Evolutionary conservation across 2,329 filamentous ascomycete genomes (phyloP), one percentile per base, ranked within the genome.

Genomic region (Cordyceps militaris): DNA sequence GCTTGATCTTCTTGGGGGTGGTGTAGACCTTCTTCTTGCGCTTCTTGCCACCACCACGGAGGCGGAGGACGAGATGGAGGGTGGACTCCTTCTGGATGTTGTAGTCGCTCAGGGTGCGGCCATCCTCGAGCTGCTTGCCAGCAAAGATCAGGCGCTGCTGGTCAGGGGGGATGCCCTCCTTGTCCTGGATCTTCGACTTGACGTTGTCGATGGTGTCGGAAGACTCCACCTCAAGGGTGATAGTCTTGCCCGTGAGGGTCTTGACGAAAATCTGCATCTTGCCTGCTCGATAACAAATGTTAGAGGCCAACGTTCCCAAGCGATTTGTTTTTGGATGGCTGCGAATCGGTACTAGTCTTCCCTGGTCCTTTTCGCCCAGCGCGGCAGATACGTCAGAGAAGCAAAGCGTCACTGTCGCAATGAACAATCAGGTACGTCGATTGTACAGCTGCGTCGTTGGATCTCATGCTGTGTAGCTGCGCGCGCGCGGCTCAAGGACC

Each of bases 21-120:
- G 91, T 97, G 89, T 99, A 99, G 70, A 99, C 94, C 92, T 99
- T 99, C 91, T 96, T 96, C 91, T 99, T 99, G 80, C 95, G 87
- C 90, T 97, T 97, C 91, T 99, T 99, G 76, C 79, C 92, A 79
- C 93, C 94, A 85, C 94, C 94, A 85, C 93, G 94, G 63, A 99
- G 91, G 76, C 94, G 91, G 71, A 99, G 88, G 71, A 99, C 94
- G 70, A 97, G 83, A 82, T 99, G 94, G 67, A 99, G 91, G 71
- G 94, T 99, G 69, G 87, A 92, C 87, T 97, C 93, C 88, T 99
- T 99, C 87, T 99, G 94, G 84, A 99, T 97, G 88, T 97, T 99
- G 90, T 99, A 99, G 83, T 99, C 94, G 74, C 89, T 94, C 67
- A 99, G 91, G 71, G 94, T 97, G 73, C 94, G 93, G 78, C 94